Evolutionary conservation across 257 asterid genomes (phyloP).

Genomic region (Penstemon davidsonii): DNA sequence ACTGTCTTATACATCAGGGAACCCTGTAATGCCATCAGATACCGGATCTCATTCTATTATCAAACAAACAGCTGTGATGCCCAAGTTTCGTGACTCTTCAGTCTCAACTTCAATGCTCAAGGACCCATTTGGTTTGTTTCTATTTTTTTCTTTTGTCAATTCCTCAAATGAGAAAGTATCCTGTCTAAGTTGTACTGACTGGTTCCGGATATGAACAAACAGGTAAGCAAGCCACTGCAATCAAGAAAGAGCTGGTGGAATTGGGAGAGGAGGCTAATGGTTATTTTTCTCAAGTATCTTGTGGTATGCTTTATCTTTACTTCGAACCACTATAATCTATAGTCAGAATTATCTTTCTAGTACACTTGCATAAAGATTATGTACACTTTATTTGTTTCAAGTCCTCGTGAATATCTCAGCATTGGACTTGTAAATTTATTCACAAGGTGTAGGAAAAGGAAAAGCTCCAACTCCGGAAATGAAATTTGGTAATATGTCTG

Average conservation of each 20-base stretch:
- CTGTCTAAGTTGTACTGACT: too few relatives aligned
- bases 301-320: conserved; percentile 18
- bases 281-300: neutral
- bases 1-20: neutral
- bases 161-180: neutral
- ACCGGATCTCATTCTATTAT: too few relatives aligned
- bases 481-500: conserved; percentile 6
- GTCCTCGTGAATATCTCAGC: neutral
- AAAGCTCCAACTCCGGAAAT: conserved; percentile 5
- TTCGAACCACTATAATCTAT: conserved; percentile 3
- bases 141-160: neutral
- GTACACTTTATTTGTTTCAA: neutral
- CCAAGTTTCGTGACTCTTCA: neutral
- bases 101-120: conserved; percentile 20
- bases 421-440: neutral
- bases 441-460: conserved; percentile 29
- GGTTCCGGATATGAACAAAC: too few relatives aligned
- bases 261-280: conserved; percentile 1
- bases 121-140: conserved; percentile 16
- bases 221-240: neutral
- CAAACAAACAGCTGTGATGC: conserved; percentile 9
- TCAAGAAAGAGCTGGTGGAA: neutral
- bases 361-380: conserved; percentile 1
- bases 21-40: neutral
- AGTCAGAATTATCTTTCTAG: neutral